Evolutionary conservation across 1,139 yeast species (phyloP).

Genomic region (Kodamaea plutei): DNA sequence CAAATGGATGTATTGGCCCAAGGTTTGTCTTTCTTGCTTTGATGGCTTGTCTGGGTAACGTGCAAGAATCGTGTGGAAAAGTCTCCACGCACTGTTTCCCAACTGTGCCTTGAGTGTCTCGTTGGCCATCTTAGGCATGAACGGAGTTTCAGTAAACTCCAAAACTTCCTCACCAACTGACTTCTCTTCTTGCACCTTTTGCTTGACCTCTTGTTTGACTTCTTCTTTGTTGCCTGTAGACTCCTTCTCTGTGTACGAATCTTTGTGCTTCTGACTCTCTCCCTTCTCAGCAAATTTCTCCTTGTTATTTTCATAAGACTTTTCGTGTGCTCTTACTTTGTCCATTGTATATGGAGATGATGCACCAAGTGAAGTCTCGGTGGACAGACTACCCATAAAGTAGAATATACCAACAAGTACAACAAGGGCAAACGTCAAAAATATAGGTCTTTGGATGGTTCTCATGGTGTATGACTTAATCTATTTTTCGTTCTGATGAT

Average conservation of each 20-base stretch:
- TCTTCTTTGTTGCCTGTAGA: too few relatives aligned
- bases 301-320: not conserved
- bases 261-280: not conserved
- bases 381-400: constrained; percentile 23
- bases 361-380: constrained; percentile 21
- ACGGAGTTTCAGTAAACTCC: constrained; percentile 45
- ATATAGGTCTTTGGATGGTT: constrained; percentile 22
- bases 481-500: too few relatives aligned
- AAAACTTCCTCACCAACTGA: not conserved
- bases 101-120: constrained; percentile 61
- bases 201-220: constrained; percentile 1
- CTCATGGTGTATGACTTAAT: too few relatives aligned
- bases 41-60: constrained; percentile 85
- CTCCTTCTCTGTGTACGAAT: not conserved
- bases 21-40: constrained; percentile 55
- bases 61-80: constrained; percentile 84
- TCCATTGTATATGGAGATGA: constrained; percentile 18
- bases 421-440: constrained; percentile 22
- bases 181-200: constrained; percentile 1
- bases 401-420: constrained; percentile 23
- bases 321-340: constrained; percentile 6
- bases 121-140: constrained; percentile 84
- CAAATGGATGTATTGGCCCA: constrained; percentile 48
- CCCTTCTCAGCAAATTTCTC: not conserved
- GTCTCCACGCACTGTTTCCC: constrained; percentile 87